These are phyloP conservation scores for Fusarium globosum DNA, from an alignment of 2,329 filamentous ascomycete species.

Conservation along the genomic window DNA sequence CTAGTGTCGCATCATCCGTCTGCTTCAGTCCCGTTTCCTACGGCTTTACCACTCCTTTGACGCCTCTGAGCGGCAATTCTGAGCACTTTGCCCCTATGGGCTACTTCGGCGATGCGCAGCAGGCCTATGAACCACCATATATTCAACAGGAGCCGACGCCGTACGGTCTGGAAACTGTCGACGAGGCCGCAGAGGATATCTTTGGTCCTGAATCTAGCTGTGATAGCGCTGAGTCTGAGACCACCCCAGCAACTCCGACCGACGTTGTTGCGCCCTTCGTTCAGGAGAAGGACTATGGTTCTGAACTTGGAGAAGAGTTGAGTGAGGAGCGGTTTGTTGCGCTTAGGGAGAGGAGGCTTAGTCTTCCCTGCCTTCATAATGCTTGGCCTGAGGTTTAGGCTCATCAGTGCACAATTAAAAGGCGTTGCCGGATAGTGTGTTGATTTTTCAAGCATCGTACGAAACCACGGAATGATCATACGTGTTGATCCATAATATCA, in stretches of 20 bases:
- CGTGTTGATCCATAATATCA: neutral
- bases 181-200: conserved; percentile 39
- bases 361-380: conserved; percentile 46
- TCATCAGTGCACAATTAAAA: neutral
- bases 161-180: conserved; percentile 41
- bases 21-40: conserved; percentile 28
- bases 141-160: neutral
- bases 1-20: conserved; percentile 15
- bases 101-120: conserved; percentile 29
- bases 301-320: neutral
- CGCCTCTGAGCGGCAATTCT: conserved; percentile 44
- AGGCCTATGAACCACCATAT: neutral
- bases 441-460: neutral
- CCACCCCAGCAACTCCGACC: conserved; percentile 9
- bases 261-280: neutral
- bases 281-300: conserved; percentile 12
- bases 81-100: conserved; percentile 49
- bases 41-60: conserved; percentile 29
- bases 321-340: conserved; percentile 2
- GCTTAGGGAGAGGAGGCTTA: conserved; percentile 39
- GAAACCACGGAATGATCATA: neutral
- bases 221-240: conserved; percentile 2
- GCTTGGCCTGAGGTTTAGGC: conserved; percentile 39
- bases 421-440: neutral
- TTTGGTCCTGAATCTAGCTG: conserved; percentile 1